These are phyloP conservation scores for Sugiyamaella castrensis DNA, from an alignment of 1,139 yeast genomes.

Conservation along the genomic window DNA sequence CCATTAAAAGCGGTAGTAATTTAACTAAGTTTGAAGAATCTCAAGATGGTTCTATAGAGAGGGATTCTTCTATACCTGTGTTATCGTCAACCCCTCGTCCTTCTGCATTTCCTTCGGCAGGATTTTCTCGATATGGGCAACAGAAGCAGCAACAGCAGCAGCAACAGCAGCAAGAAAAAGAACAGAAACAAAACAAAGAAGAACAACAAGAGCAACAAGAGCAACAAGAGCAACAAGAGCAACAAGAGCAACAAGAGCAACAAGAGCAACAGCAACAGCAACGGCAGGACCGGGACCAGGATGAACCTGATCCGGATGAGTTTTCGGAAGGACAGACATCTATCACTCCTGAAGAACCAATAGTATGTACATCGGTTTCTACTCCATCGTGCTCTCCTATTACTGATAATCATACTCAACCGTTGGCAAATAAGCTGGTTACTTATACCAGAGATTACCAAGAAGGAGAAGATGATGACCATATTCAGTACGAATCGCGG, in stretches of 20 bases:
- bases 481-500: not conserved
- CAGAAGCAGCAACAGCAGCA: not conserved
- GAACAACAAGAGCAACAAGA: not conserved
- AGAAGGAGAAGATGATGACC: constrained; percentile 6
- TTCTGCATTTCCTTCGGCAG: constrained; percentile 13
- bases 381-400: not conserved
- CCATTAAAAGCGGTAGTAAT: not conserved
- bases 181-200: too few relatives aligned
- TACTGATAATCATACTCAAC: constrained; percentile 2
- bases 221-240: not conserved
- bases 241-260: not conserved
- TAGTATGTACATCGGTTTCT: not conserved
- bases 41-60: not conserved
- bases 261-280: not conserved
- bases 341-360: not conserved
- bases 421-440: constrained; percentile 19
- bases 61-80: constrained; percentile 3
- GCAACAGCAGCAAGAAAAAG: too few relatives aligned
- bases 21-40: not conserved
- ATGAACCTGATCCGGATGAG: not conserved
- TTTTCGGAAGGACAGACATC: too few relatives aligned
- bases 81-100: not conserved
- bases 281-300: not conserved
- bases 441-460: constrained; percentile 14
- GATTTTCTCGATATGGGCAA: constrained; percentile 4